These are phyloP conservation scores for Aspergillus steynii DNA, from an alignment of 495 filamentous ascomycete genomes.

Conservation along the genomic window DNA sequence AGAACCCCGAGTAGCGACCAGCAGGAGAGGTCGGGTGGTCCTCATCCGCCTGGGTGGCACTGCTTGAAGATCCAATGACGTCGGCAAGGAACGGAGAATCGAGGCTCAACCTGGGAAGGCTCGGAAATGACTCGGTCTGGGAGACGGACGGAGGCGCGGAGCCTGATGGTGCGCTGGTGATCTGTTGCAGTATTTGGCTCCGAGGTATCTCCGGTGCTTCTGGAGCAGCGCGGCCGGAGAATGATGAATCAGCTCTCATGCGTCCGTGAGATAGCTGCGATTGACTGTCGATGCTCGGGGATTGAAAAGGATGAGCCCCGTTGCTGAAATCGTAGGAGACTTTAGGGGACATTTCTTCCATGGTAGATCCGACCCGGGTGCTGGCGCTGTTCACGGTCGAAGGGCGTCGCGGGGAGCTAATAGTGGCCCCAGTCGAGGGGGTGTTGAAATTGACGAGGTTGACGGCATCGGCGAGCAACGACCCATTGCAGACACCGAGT, in stretches of 20 bases:
- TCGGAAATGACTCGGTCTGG: slow-evolving; percentile 39
- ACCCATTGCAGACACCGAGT: slow-evolving; percentile 60
- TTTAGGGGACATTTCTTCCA: slow-evolving; percentile 60
- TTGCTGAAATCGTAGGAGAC: slow-evolving; percentile 51
- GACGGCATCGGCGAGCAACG: slow-evolving; percentile 51
- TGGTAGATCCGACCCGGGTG: slow-evolving; percentile 60
- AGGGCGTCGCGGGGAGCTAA: slow-evolving; percentile 43
- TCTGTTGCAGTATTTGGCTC: slow-evolving; percentile 35
- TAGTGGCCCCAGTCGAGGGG: slow-evolving; percentile 40
- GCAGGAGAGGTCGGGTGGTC: slow-evolving; percentile 31
- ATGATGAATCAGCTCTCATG: slow-evolving; percentile 34
- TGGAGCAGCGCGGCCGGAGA: slow-evolving; percentile 28
- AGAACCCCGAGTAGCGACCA: slow-evolving; percentile 62
- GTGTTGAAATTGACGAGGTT: slow-evolving; percentile 56
- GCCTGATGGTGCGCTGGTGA: slow-evolving; percentile 21
- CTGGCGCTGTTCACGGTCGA: slow-evolving; percentile 46
- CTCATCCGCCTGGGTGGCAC: slow-evolving; percentile 14
- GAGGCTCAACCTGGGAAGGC: slow-evolving; percentile 41
- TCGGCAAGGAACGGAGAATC: slow-evolving; percentile 48
- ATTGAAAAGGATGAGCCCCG: slow-evolving; percentile 37
- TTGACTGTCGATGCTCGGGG: slow-evolving; percentile 34
- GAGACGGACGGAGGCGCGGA: slow-evolving; percentile 14
- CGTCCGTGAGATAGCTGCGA: slow-evolving; percentile 30
- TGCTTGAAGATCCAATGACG: slow-evolving; percentile 25
- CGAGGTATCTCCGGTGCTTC: slow-evolving; percentile 24